phyloP scores from a whole-genome alignment of 2,329 filamentous ascomycete species.

The Penicillium janthinellum region DNA sequence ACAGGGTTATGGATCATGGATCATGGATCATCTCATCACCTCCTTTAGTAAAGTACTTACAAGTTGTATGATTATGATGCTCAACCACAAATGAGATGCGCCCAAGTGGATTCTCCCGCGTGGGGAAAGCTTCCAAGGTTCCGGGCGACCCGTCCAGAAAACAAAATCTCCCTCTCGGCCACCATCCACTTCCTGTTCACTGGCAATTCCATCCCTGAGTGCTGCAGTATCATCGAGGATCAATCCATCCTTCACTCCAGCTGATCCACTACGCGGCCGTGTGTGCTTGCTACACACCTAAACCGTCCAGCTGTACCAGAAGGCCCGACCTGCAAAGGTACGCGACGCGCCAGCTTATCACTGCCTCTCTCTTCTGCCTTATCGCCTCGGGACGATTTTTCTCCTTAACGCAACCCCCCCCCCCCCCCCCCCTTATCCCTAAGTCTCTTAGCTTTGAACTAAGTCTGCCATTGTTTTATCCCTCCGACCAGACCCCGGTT shows the following conservation, averaged over 20 bases:
- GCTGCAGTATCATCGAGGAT: neutral
- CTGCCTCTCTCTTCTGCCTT: neutral
- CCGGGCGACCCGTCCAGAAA: conserved; percentile 20
- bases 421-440: conserved; percentile 4
- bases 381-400: conserved; percentile 7
- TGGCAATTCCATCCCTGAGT: neutral
- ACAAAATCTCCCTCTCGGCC: conserved; percentile 2
- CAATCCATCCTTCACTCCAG: neutral
- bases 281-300: neutral
- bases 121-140: conserved; percentile 27
- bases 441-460: neutral
- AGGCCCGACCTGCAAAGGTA: neutral
- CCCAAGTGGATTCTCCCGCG: conserved; percentile 13
- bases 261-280: neutral
- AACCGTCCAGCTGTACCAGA: neutral
- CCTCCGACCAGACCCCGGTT: conserved; percentile 1
- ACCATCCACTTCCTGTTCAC: neutral
- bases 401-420: neutral
- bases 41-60: too few relatives aligned
- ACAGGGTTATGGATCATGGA: neutral
- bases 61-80: neutral
- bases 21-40: too few relatives aligned
- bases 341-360: conserved; percentile 12
- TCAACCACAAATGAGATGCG: neutral
- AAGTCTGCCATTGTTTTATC: neutral